phyloP scores from a whole-genome alignment of 2,329 filamentous ascomycete genomes.

The Cryoendolithus antarcticus region DNA sequence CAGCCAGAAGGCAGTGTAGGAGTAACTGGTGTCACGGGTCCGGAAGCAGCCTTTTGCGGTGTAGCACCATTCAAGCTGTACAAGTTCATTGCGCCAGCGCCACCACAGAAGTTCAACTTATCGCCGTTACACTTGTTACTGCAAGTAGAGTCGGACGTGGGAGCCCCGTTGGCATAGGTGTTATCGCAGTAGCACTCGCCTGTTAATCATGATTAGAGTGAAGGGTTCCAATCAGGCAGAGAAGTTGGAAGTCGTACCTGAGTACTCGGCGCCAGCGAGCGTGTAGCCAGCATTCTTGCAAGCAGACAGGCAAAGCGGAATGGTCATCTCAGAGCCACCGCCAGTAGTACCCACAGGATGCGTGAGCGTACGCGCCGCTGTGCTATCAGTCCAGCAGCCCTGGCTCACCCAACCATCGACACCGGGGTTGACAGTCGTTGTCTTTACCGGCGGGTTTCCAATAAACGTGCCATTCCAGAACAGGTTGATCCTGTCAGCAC shows the following conservation, averaged over 20 bases:
- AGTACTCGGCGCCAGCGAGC: conserved; percentile 21
- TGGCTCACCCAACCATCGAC: conserved; percentile 16
- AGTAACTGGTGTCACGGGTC: conserved; percentile 10
- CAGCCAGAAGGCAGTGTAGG: conserved; percentile 13
- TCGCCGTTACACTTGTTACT: conserved; percentile 14
- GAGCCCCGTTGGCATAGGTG: conserved; percentile 10
- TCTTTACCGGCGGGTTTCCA: conserved; percentile 9
- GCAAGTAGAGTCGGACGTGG: no score
- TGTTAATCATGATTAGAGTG: conserved; percentile 5
- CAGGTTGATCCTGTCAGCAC: conserved; percentile 13
- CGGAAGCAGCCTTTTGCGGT: conserved; percentile 4
- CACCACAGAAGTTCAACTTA: conserved; percentile 17
- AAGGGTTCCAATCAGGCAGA: conserved; percentile 11
- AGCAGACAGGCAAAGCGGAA: conserved; percentile 16
- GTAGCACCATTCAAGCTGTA: conserved; percentile 5
- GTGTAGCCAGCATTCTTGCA: conserved; percentile 18
- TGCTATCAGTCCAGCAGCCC: conserved; percentile 22
- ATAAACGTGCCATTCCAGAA: conserved; percentile 14
- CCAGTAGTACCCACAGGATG: conserved; percentile 13
- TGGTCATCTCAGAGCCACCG: conserved; percentile 13
- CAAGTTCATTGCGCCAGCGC: conserved; percentile 15
- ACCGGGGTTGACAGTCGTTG: conserved; percentile 12
- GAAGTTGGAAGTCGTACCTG: conserved; percentile 13
- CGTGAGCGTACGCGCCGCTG: conserved; percentile 11
- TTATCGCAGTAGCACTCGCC: conserved; percentile 25